phyloP scores from a whole-genome alignment of 129 eudicot species.

The Oenanthe sinensis region DNA sequence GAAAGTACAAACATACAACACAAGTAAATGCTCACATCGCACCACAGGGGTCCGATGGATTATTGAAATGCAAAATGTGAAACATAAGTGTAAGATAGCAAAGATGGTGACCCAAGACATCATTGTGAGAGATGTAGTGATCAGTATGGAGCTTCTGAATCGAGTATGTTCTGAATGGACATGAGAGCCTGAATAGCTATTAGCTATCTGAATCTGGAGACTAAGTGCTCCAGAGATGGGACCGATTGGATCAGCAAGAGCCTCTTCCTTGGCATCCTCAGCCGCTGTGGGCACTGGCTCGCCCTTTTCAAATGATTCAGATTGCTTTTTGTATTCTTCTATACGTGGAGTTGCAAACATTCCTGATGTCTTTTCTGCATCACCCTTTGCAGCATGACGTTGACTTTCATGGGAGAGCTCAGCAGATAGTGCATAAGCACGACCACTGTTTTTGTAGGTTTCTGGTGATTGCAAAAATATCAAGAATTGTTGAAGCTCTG shows the following conservation, averaged over 20 bases:
- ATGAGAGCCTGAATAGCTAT: background rate
- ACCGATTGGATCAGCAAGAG: background rate
- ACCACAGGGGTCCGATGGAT: background rate
- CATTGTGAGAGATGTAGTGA: background rate
- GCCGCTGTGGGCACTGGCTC: background rate
- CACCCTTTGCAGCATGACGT: conserved; percentile 1
- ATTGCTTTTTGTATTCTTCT: conserved; percentile 1
- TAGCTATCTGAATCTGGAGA: background rate
- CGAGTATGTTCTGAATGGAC: conserved; percentile 2
- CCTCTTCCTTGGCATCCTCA: background rate
- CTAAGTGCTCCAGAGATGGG: background rate
- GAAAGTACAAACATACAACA: background rate
- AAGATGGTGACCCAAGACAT: background rate
- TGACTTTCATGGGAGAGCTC: conserved; percentile 2
- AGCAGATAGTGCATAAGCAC: background rate
- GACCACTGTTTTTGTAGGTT: conserved; percentile 2
- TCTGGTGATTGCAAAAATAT: background rate
- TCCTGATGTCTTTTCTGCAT: background rate
- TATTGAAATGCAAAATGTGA: background rate
- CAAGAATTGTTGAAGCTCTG: background rate
- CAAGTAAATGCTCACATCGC: background rate
- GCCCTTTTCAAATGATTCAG: background rate
- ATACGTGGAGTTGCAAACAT: conserved; percentile 9
- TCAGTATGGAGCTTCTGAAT: background rate
- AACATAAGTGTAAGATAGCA: background rate